Evolutionary conservation across 2,329 filamentous ascomycete species (phyloP).

Genomic region (Scopulariopsis brevicaulis): DNA sequence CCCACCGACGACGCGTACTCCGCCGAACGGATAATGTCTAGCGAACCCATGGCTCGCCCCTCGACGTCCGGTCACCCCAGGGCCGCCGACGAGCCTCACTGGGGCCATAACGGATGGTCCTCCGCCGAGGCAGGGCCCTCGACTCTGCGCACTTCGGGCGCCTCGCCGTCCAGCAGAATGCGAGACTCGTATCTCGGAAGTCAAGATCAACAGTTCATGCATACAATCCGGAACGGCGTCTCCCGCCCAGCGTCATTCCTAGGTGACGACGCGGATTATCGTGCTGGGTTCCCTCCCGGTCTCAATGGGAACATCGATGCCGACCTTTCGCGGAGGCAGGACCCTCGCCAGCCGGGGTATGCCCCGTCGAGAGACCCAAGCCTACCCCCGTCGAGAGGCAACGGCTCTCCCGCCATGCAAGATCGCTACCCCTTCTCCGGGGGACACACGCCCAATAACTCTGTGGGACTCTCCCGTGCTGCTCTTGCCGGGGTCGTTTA

Average conservation of each 20-base stretch:
- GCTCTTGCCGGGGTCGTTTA: constrained; percentile 32
- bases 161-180: not conserved
- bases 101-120: not conserved
- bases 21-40: not conserved
- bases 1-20: not conserved
- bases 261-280: not conserved
- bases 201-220: not conserved
- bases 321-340: not conserved
- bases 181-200: not conserved
- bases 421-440: constrained; percentile 15
- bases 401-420: constrained; percentile 22
- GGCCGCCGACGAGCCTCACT: not conserved
- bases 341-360: constrained; percentile 1
- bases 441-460: constrained; percentile 28
- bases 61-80: not conserved
- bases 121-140: not conserved
- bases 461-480: constrained; percentile 34
- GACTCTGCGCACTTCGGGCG: not conserved
- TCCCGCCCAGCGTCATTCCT: not conserved
- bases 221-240: not conserved
- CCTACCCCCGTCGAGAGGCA: constrained; percentile 43
- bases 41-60: not conserved
- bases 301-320: not conserved
- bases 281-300: not conserved
- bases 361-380: constrained; percentile 38